Percentiles rank a stretch among this genome's conserved stretches.
phyloP scores from a whole-genome alignment of 177 flowering plant species.

The Telopea speciosissima region DNA sequence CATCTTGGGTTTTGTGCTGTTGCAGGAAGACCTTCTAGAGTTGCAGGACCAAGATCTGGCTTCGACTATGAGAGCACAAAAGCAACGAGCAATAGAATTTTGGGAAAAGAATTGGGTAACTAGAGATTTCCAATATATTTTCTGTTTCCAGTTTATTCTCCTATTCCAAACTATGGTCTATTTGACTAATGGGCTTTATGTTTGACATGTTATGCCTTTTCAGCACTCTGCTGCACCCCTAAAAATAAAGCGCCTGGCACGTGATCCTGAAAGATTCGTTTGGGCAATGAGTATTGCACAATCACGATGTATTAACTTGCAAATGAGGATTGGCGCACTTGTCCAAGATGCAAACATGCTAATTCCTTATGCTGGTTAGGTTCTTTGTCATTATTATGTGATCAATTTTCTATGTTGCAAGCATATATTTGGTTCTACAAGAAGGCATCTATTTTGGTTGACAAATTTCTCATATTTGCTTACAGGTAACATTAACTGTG shows the following conservation, averaged over 20 bases:
- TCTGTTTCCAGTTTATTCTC: neutral
- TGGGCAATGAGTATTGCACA: constrained; percentile 94
- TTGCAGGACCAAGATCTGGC: constrained; percentile 77
- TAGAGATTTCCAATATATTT: neutral
- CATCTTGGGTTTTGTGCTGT: constrained; percentile 1
- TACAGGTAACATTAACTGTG: neutral
- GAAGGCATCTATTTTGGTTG: neutral
- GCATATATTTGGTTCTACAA: neutral
- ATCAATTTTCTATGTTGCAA: neutral
- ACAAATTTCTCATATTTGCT: neutral
- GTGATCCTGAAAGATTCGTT: constrained; percentile 82
- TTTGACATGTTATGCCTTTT: constrained; percentile 5
- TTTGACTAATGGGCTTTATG: constrained; percentile 12
- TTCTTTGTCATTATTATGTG: constrained; percentile 4
- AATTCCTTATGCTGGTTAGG: constrained; percentile 87
- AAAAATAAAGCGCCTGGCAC: constrained; percentile 87
- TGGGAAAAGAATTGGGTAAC: constrained; percentile 96
- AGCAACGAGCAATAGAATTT: constrained; percentile 59
- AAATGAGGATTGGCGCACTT: constrained; percentile 76
- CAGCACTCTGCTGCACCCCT: constrained; percentile 86
- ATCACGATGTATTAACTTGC: constrained; percentile 73
- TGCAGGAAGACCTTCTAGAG: constrained; percentile 80
- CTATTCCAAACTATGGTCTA: constrained; percentile 1
- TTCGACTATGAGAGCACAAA: constrained; percentile 57
- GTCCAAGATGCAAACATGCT: constrained; percentile 81